Evolutionary conservation across 345 rosid genomes (phyloP), one percentile per base, ranked within the genome.

Genomic region (Fremontodendron californicum): DNA sequence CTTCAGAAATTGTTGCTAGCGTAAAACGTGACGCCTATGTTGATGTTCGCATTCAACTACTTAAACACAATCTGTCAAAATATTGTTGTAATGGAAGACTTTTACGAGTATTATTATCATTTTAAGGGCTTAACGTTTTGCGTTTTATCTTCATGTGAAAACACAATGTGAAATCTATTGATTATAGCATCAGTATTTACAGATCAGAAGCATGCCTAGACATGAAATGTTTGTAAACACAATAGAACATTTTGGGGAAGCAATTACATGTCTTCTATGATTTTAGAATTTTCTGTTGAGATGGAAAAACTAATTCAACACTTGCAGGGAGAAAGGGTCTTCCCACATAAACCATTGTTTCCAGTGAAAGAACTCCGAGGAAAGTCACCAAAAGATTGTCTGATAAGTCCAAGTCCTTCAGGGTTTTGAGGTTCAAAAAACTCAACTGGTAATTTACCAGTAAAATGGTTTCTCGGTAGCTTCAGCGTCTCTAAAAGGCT

Each of bases 331-430:
- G 73, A 6, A 31, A 87, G 90, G 19, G 92, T 89, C 64, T 84
- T 86, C 75, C 90, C 92, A 13, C 92, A 89, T 78, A 89, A 82
- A 31, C 87, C 92, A 81, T 29, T 82, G 83, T 86, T 89, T 69
- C 92, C 88, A 3, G 82, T 64, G 71, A 80, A 89, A 21, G 85
- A 80, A 63, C 87, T 86, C 39, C 2, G 35, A 19, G 92, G 92
- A 37, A 89, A 89, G 61, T 86, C 73, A 48, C 89, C 77, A 89
- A 78, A 49, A 86, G 85, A 82, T 89, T 89, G 76, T 84, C 78
- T 19, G 89, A 87, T 74, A 89, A 71, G 77, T 87, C 78, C 75
- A 87, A 82, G 13, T 84, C 89, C 76, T 78, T 82, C 48, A 89
- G 77, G 64, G 77, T 86, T 55, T 74, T 82, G 71, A 89, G 81